Conservation (phyloP, 163 green algal species). For the Chlamydomonas reinhardtii region DNA sequence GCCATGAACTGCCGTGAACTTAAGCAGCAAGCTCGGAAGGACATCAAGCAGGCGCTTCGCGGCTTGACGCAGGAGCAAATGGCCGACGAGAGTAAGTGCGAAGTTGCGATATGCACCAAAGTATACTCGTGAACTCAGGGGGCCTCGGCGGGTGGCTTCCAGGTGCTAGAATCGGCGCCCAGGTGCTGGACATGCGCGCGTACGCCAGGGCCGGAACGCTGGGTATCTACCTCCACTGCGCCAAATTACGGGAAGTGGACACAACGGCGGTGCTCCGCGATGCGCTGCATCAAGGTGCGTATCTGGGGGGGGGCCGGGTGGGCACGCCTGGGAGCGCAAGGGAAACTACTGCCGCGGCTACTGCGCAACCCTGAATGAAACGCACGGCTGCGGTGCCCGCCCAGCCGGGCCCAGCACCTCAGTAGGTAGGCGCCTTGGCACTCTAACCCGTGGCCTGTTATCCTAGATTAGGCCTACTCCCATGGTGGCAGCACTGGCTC, state of each 20-base stretch:
- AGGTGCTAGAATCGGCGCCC: slow-evolving; percentile 68
- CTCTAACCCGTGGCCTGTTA: no score
- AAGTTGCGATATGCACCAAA: neutral
- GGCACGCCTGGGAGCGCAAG: neutral
- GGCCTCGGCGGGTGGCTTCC: neutral
- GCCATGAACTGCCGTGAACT: neutral
- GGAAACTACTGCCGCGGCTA: no score
- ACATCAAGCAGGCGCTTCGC: slow-evolving; percentile 24
- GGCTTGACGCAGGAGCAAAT: slow-evolving; percentile 9
- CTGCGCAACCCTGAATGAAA: no score
- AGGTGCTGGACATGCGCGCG: slow-evolving; percentile 55
- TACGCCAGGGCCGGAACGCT: slow-evolving; percentile 59
- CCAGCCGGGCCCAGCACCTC: no score
- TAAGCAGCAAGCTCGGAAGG: slow-evolving; percentile 26
- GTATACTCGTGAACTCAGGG: no score
- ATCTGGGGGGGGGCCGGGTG: no score
- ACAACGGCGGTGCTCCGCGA: slow-evolving; percentile 72
- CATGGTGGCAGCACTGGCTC: no score
- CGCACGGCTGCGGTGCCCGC: no score
- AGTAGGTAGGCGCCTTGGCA: no score
- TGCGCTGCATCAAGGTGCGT: slow-evolving; percentile 62
- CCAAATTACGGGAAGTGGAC: slow-evolving; percentile 82
- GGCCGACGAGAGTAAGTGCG: slow-evolving; percentile 21
- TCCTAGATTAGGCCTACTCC: no score
- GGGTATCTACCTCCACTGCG: slow-evolving; percentile 85